Base-by-base conservation (phyloP, 306 rosid genomes). In the Dryas alaskensis region DNA sequence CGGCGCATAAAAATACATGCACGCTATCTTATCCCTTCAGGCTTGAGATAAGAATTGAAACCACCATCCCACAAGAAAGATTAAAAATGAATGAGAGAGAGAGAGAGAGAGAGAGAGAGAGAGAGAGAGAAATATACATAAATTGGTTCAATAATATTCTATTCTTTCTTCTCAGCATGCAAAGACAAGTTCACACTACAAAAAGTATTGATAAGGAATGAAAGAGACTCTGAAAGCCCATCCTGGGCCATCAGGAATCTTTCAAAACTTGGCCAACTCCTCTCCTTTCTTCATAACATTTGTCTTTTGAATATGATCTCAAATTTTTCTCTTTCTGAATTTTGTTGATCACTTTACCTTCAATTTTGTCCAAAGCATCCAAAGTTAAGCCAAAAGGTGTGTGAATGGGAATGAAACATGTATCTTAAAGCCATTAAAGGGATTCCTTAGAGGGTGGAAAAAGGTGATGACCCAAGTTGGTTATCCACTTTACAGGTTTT, bases 1-100 rank as follows among this genome's bases (percentile, higher is more conserved):
- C 11, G 53, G 14, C 48, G 53, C 52, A 65, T n/a, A 57, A 12
- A 67, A 59, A 9, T 16, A 39, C 64, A 27, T 17, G 14, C 31
- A 60, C 49, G 12, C 27, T 22, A 75, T 86, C 82, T 74, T 79
- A 75, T 86, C 84, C 31, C 60, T 55, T 22, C 67, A 64, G 75
- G 73, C 39, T 61, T 22, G 70, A 60, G 89, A 85, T 87, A 83
- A 78, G 86, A 86, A 82, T 73, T 78, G 72, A 75, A 54, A 61
- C 63, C 84, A 53, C 75, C 85, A 67, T 72, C 54, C 73, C 22
- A 10, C 46, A 52, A 54, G 31, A 22, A 63, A 64, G 54, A 78
- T 43, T 44, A 46, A 54, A 67, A 77, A 51, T 52, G 50, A 72
- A 22, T 19, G 22, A 22, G 22, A 0, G 22, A 22, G 22, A 22